Evolutionary conservation across 768 basidiomycete species (phyloP).

Genomic region (Panus rudis): DNA sequence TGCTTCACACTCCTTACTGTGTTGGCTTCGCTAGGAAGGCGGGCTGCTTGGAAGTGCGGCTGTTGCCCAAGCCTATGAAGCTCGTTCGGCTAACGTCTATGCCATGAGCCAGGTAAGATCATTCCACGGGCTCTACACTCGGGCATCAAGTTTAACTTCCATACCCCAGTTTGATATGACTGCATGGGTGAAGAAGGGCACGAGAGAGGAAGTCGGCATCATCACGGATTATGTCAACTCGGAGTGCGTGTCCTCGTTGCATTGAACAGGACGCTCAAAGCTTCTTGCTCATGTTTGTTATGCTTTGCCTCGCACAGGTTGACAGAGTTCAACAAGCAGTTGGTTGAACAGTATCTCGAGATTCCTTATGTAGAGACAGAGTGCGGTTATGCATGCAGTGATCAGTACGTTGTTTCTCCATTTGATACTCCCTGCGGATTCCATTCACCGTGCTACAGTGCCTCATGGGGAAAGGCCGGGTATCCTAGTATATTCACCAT

Average conservation of each 20-base stretch:
- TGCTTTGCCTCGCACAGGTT: conserved; percentile 51
- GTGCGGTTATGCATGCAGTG: conserved; percentile 93
- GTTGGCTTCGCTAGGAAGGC: conserved; percentile 48
- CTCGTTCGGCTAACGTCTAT: conserved; percentile 54
- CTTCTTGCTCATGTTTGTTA: not conserved
- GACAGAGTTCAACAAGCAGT: conserved; percentile 70
- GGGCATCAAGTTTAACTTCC: no score
- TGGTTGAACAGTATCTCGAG: conserved; percentile 72
- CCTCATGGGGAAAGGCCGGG: conserved; percentile 82
- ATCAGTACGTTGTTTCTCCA: conserved; percentile 54
- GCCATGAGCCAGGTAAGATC: conserved; percentile 73
- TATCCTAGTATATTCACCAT: conserved; percentile 83
- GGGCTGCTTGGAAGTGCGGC: conserved; percentile 89
- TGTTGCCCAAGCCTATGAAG: conserved; percentile 69
- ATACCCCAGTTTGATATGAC: conserved; percentile 82
- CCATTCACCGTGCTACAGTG: conserved; percentile 34
- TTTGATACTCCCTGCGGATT: conserved; percentile 19
- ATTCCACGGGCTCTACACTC: no score
- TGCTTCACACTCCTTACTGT: not conserved
- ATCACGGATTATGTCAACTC: conserved; percentile 77
- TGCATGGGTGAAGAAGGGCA: conserved; percentile 79
- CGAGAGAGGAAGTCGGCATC: conserved; percentile 62
- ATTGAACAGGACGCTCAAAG: not conserved
- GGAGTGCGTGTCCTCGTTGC: conserved; percentile 33
- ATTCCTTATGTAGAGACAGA: conserved; percentile 85